phyloP scores from a whole-genome alignment of 129 eudicot genomes.

The Heracleum sosnowskyi region DNA sequence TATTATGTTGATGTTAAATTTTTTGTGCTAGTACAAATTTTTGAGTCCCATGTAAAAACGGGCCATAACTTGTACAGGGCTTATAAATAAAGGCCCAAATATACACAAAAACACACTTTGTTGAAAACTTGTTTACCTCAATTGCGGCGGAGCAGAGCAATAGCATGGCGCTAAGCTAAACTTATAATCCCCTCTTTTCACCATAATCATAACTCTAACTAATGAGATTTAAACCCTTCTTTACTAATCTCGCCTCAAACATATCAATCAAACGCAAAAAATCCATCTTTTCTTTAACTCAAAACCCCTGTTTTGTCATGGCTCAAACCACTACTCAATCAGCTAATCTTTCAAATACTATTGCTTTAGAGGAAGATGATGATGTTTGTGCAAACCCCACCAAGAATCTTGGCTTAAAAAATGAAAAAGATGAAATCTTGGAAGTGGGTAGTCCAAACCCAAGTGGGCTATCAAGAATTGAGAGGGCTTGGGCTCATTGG shows the following conservation, averaged over 20 bases:
- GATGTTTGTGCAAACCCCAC: slow-evolving; percentile 28
- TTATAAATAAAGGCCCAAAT: not conserved
- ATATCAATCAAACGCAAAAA: slow-evolving; percentile 13
- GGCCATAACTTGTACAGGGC: not conserved
- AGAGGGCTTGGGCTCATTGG: slow-evolving; percentile 96
- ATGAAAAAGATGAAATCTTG: slow-evolving; percentile 8
- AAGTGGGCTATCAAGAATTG: slow-evolving; percentile 41
- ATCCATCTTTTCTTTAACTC: not conserved
- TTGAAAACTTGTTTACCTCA: not conserved
- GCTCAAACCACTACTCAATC: slow-evolving; percentile 26
- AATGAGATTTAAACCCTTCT: slow-evolving; percentile 39
- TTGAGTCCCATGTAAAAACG: no score
- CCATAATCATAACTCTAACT: not conserved
- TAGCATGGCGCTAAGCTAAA: slow-evolving; percentile 12
- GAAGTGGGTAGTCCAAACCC: slow-evolving; percentile 22
- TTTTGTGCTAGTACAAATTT: no score
- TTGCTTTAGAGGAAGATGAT: slow-evolving; percentile 33
- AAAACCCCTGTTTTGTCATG: not conserved
- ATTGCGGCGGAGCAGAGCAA: slow-evolving; percentile 29
- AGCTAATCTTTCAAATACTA: slow-evolving; percentile 20
- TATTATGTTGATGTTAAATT: no score
- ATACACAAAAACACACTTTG: not conserved
- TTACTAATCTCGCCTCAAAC: slow-evolving; percentile 6
- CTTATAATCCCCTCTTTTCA: slow-evolving; percentile 17
- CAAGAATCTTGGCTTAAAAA: not conserved